Percentiles rank a stretch among this genome's conserved stretches.
Conservation (phyloP, 1,284 basidiomycete species). For the Cutaneotrichosporon cavernicola region DNA sequence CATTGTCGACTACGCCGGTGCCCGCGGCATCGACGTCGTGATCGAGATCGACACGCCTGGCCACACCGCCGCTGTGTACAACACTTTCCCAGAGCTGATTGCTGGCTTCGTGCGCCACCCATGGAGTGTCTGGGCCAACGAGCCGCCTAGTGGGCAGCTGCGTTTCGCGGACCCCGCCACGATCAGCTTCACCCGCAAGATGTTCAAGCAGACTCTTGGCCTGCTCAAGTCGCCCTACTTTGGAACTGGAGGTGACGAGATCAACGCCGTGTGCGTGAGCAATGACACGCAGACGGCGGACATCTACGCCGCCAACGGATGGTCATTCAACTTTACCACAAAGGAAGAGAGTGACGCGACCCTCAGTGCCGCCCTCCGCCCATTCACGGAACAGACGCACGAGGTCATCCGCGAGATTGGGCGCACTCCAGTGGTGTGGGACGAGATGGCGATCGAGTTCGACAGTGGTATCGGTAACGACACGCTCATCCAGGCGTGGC, state of each 20-base stretch:
- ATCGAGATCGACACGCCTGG: constrained; percentile 74
- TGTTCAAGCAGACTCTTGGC: constrained; percentile 52
- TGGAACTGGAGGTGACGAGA: constrained; percentile 78
- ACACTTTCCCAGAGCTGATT: constrained; percentile 68
- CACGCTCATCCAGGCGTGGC: constrained; percentile 72
- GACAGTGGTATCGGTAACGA: constrained; percentile 59
- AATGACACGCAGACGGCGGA: constrained; percentile 62
- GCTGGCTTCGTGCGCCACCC: constrained; percentile 52
- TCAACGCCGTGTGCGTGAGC: constrained; percentile 68
- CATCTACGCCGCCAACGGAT: constrained; percentile 19
- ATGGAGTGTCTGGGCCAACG: constrained; percentile 56
- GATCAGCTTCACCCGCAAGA: constrained; percentile 55
- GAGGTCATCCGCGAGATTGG: constrained; percentile 53
- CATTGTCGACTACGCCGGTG: constrained; percentile 69
- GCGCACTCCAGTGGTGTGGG: constrained; percentile 70
- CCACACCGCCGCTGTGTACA: constrained; percentile 63
- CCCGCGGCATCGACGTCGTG: constrained; percentile 76
- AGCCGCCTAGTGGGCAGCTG: constrained; percentile 79
- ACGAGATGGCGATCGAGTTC: constrained; percentile 56
- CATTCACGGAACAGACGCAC: constrained; percentile 63
- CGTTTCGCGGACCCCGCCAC: constrained; percentile 61
- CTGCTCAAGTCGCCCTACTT: constrained; percentile 58
- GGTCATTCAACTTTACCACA: constrained; percentile 52
- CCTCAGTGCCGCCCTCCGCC: constrained; percentile 63
- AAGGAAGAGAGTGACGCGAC: constrained; percentile 54